Evolutionary conservation across 1,284 basidiomycete genomes (phyloP).

Genomic region (Papiliotrema flavescens): DNA sequence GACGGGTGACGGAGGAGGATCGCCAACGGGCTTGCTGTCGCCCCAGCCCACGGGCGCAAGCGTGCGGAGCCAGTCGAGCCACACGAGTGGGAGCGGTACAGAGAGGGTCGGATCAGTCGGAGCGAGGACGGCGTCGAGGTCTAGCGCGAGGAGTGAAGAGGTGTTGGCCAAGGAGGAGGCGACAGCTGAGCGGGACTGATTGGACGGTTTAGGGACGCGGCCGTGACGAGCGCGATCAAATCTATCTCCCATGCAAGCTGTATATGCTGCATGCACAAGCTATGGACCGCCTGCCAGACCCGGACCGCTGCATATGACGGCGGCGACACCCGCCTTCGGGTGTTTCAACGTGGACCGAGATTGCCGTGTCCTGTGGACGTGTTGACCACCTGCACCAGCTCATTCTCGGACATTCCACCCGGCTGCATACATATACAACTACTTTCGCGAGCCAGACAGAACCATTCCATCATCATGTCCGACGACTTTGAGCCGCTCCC

Average conservation of each 20-base stretch:
- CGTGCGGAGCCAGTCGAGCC: constrained; percentile 1
- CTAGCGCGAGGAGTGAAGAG: background rate
- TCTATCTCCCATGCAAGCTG: too few relatives aligned
- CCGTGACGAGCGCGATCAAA: too few relatives aligned
- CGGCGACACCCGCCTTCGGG: too few relatives aligned
- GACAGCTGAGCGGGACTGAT: background rate
- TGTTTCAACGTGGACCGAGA: too few relatives aligned
- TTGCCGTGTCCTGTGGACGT: too few relatives aligned
- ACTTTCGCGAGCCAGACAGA: background rate
- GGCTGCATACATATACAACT: too few relatives aligned
- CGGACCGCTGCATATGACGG: too few relatives aligned
- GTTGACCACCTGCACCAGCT: too few relatives aligned
- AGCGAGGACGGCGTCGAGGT: background rate
- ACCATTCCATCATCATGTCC: constrained; percentile 7
- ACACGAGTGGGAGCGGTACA: background rate
- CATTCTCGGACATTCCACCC: too few relatives aligned
- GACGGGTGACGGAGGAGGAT: constrained; percentile 19
- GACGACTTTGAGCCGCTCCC: constrained; percentile 53
- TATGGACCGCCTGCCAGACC: too few relatives aligned
- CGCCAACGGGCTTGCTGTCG: constrained; percentile 11
- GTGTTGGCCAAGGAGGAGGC: background rate
- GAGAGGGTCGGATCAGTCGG: background rate
- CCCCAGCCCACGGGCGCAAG: constrained; percentile 28
- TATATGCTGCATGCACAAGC: too few relatives aligned
- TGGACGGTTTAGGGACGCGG: too few relatives aligned